Evolutionary conservation across 805 yeast genomes (phyloP).

Genomic region (Barnettozyma pratensis): DNA sequence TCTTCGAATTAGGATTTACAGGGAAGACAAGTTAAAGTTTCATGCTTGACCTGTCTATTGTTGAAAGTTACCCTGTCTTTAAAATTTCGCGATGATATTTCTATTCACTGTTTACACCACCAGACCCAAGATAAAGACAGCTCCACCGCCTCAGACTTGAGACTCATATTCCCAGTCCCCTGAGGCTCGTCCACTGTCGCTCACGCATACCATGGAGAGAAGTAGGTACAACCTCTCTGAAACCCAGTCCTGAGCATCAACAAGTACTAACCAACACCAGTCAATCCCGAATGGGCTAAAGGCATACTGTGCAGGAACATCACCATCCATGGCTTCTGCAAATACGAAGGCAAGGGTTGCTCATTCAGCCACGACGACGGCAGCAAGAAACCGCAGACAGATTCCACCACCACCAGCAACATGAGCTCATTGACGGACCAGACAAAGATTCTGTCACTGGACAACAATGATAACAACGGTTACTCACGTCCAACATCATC

Average conservation of each 20-base stretch:
- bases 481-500: background rate
- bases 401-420: constrained; percentile 4
- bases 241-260: too few species aligned
- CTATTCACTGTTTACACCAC: background rate
- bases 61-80: background rate
- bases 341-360: constrained; percentile 83
- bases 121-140: background rate
- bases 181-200: too few species aligned
- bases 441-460: background rate
- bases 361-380: constrained; percentile 64
- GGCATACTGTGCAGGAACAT: constrained; percentile 81
- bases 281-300: constrained; percentile 47
- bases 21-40: too few species aligned
- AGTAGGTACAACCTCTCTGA: background rate
- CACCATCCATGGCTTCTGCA: constrained; percentile 82
- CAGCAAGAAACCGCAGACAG: constrained; percentile 3
- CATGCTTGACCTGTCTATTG: background rate
- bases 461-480: background rate
- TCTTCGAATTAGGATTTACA: too few species aligned
- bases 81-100: background rate
- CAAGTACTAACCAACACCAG: constrained; percentile 3
- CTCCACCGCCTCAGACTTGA: background rate
- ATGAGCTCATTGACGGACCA: constrained; percentile 4
- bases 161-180: too few species aligned
- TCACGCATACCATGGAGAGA: constrained; percentile 5